Conservation (phyloP, 805 yeast genomes). For the Nakazawaea laoshanensis region DNA sequence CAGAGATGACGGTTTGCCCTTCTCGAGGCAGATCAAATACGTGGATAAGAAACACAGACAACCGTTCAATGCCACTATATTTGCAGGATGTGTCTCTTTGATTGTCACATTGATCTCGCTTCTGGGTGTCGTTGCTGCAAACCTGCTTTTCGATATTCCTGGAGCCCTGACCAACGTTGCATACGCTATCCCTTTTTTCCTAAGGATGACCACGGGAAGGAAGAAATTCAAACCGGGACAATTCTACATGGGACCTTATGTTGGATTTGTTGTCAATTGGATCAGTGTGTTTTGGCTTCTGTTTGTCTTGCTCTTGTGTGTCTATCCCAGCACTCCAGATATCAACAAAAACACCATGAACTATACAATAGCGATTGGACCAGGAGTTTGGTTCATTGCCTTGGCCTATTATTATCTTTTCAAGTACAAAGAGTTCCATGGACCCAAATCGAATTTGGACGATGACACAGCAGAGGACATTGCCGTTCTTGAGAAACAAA, state of each 20-base stretch:
- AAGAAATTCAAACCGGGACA: conserved; percentile 33
- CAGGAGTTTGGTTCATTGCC: conserved; percentile 21
- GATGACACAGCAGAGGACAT: conserved; percentile 5
- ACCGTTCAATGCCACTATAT: conserved; percentile 35
- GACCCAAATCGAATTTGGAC: conserved; percentile 20
- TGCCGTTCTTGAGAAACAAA: no score
- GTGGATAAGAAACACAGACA: conserved; percentile 32
- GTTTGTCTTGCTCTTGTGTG: conserved; percentile 21
- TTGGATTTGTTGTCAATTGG: conserved; percentile 25
- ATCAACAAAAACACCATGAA: conserved; percentile 26
- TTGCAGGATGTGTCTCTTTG: conserved; percentile 31
- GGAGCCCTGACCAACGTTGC: conserved; percentile 28
- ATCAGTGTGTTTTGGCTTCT: conserved; percentile 21
- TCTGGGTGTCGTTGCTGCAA: conserved; percentile 32
- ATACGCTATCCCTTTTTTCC: conserved; percentile 34
- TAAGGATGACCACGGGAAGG: conserved; percentile 30
- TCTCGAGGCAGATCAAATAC: conserved; percentile 29
- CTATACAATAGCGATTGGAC: conserved; percentile 25
- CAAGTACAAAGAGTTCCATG: conserved; percentile 18
- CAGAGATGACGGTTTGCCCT: conserved; percentile 42
- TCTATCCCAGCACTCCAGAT: conserved; percentile 29
- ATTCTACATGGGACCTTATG: conserved; percentile 28
- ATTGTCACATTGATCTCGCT: conserved; percentile 26
- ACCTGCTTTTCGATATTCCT: conserved; percentile 35
- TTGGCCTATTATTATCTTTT: conserved; percentile 15